Evolutionary conservation across 495 filamentous ascomycete genomes (phyloP), one percentile per base, ranked within the genome.

Genomic region (Penicillium mononematosum): DNA sequence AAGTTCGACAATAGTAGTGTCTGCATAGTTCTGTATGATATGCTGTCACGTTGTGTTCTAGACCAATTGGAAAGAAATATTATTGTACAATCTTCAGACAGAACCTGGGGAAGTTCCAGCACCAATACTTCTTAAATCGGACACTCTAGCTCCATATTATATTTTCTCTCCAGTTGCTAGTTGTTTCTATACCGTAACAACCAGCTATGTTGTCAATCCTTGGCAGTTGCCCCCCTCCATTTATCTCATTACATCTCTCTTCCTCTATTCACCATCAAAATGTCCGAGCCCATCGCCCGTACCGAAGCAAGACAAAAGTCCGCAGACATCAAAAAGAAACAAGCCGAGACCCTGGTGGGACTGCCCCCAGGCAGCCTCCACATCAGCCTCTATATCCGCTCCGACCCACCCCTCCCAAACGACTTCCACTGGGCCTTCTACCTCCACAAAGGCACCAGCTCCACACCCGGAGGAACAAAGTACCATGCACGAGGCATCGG

Each of bases 341-440:
- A 54, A 45, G 12, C 42, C 42, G 27, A 45, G 14, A 16, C 25
- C n/a, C 31, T 44, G 2, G 27, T 17, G 1, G 34, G 19, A 3
- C 41, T 54, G 19, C n/a, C 51, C 3, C 39, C 19, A 16, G 6
- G 6, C 11, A 32, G 42, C 4, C 51, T 54, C 17, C 19, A 54
- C 42, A 43, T 54, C 0, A 22, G 2, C 39, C 51, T 54, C 27
- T 54, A 45, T 5, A 22, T 54, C 14, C 51, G 51, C 27, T 54
- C 51, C 6, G 51, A 54, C 11, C 39, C 51, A 8, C 51, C 51
- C 11, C 41, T 51, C 20, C 22, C 49, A n/a, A 41, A 51, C 34
- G 49, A 51, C 34, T 51, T 42, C 12, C 36, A 51, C 22, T 51
- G 49, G 49, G 34, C 49, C 34, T 25, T 51, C 34, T 51, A 51